Evolutionary conservation across 2,329 filamentous ascomycete genomes (phyloP).

Genomic region (Diaporthe australafricana): DNA sequence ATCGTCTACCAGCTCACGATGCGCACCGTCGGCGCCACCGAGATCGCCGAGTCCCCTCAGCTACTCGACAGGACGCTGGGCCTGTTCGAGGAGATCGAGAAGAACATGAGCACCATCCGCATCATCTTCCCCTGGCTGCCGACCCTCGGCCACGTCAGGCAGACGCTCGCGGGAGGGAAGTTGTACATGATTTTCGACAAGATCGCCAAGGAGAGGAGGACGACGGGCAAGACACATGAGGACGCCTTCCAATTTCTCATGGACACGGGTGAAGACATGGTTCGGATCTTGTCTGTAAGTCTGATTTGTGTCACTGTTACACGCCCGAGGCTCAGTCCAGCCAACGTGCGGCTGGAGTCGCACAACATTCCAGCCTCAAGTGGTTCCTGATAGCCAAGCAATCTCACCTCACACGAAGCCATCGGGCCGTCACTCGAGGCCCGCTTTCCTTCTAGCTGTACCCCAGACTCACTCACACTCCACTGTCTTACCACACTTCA

Average conservation of each 20-base stretch:
- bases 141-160: conserved; percentile 54
- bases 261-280: conserved; percentile 59
- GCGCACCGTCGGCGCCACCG: conserved; percentile 63
- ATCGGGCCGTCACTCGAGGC: too few species aligned
- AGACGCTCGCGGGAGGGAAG: conserved; percentile 56
- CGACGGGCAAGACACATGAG: conserved; percentile 53
- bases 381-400: background rate
- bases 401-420: background rate
- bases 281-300: conserved; percentile 55
- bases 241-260: conserved; percentile 66
- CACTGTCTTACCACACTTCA: background rate
- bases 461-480: background rate
- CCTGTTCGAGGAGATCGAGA: conserved; percentile 60
- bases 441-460: background rate
- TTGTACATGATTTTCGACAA: conserved; percentile 61
- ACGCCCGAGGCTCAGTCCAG: background rate
- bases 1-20: conserved; percentile 69
- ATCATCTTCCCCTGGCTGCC: conserved; percentile 67
- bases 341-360: background rate
- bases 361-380: background rate
- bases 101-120: conserved; percentile 52
- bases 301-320: background rate
- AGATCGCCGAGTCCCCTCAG: conserved; percentile 60
- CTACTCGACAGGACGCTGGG: conserved; percentile 55
- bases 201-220: conserved; percentile 59